Evolutionary conservation across 2,329 filamentous ascomycete genomes (phyloP), one percentile per base, ranked within the genome.

Genomic region (Aureobasidium sp.): DNA sequence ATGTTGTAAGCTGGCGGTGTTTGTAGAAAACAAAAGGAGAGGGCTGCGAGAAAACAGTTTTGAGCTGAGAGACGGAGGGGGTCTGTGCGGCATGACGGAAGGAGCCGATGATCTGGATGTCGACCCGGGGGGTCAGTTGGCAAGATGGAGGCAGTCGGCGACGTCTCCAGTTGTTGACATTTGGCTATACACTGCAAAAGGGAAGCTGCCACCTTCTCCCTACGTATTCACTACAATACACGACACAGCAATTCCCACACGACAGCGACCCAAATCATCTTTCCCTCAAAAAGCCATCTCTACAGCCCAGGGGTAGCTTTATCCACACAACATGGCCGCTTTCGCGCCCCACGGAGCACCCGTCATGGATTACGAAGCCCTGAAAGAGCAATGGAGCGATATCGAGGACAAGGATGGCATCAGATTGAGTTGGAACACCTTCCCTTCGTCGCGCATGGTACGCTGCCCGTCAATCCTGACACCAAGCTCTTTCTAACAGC

Each of bases 351-450:
- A 63, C 62, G 63, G 55, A 61, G 59, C 61, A 45, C 53, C 65
- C 71, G 79, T 65, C 65, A 96, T 96, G 91, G 92, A 96, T 75
- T 96, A 91, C 81, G 92, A 97, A 76, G 83, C 86, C 68, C 79
- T 96, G 68, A 97, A 97, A 79, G 92, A 97, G 77, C 89, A 93
- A 79, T 97, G 92, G 92, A 91, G 88, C 71, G 91, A 97, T 75
- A 87, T 96, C 63, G 94, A 99, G 80, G 94, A 99, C 72, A 87
- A 90, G 68, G 94, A 99, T 85, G 94, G 94, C 64, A 85, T 97
- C 71, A 87, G 94, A 66, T 82, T 99, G 67, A 97, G 93, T 78
- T 99, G 94, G 94, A 99, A 99, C 75, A 95, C 95, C 64, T 96
- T 99, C 72, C 94, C 94, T 54, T 97, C 92, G 80, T 93, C 93